A percentile compares a stretch with the other conserved stretches of the same genome.
Conservation (phyloP, 2,329 filamentous ascomycete genomes). For the Arthrobotrys megalospora region DNA sequence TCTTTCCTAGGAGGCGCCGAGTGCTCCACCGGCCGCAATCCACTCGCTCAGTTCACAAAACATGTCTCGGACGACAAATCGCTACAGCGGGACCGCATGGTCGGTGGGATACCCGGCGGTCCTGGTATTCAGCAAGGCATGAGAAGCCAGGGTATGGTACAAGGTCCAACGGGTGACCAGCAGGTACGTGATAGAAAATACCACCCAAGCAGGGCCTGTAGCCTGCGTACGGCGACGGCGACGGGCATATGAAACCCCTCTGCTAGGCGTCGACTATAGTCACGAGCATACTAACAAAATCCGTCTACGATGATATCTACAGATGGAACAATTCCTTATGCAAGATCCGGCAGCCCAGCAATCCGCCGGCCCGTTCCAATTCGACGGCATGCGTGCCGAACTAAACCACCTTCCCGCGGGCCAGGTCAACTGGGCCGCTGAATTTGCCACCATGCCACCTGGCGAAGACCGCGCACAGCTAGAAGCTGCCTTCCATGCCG, state of each 20-base stretch:
- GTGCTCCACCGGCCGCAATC: constrained; percentile 96
- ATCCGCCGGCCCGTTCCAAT: constrained; percentile 72
- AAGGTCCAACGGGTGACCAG: constrained; percentile 64
- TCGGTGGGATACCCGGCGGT: constrained; percentile 79
- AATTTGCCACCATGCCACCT: constrained; percentile 70
- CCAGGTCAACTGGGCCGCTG: constrained; percentile 75
- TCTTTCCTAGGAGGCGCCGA: constrained; percentile 96
- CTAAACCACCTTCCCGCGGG: constrained; percentile 70
- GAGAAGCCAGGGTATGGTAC: constrained; percentile 56
- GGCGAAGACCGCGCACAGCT: constrained; percentile 76
- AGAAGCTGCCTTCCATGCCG: constrained; percentile 78
- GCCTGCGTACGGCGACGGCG: not conserved
- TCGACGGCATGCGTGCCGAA: constrained; percentile 78
- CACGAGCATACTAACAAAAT: constrained; percentile 4
- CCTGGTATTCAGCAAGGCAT: constrained; percentile 66
- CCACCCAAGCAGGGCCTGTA: not conserved
- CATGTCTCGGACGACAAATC: constrained; percentile 97
- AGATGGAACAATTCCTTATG: constrained; percentile 78
- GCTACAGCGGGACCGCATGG: constrained; percentile 89
- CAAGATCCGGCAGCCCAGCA: constrained; percentile 76
- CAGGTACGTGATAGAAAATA: constrained; percentile 60
- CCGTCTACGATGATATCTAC: not conserved
- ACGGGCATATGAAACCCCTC: not conserved
- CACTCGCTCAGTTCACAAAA: constrained; percentile 96
- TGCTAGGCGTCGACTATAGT: not conserved